Conservation (phyloP, 2,329 filamentous ascomycete species). For the Alternaria sp. region DNA sequence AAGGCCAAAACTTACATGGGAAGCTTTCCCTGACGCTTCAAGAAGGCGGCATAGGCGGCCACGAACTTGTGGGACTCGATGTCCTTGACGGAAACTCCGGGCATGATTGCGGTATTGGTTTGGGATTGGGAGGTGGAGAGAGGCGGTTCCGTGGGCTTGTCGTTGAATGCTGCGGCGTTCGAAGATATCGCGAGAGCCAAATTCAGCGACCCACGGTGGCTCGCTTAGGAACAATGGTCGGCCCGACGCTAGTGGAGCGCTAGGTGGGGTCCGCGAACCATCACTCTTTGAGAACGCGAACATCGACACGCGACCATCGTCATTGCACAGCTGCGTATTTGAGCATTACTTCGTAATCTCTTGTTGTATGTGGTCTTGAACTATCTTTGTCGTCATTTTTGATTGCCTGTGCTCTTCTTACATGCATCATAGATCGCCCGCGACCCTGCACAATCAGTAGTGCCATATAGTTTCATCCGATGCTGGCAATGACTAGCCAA, state of each 20-base stretch:
- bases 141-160: conserved; percentile 28
- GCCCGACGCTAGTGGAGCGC: conserved; percentile 19
- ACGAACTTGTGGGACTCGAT: conserved; percentile 93
- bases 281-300: not conserved
- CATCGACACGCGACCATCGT: not conserved
- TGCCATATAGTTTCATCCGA: too few species aligned
- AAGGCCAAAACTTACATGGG: conserved; percentile 61
- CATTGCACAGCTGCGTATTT: too few species aligned
- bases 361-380: too few species aligned
- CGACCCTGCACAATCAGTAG: too few species aligned
- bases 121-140: conserved; percentile 15
- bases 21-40: conserved; percentile 94
- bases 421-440: too few species aligned
- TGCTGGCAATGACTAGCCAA: too few species aligned
- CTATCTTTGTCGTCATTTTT: too few species aligned
- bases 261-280: not conserved
- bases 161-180: conserved; percentile 26
- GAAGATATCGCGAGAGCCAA: conserved; percentile 1
- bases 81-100: conserved; percentile 83
- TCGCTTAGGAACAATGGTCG: conserved; percentile 31
- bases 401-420: too few species aligned
- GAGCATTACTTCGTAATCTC: too few species aligned
- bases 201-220: conserved; percentile 20
- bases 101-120: conserved; percentile 72
- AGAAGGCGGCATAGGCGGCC: conserved; percentile 81